Evolutionary conservation across 257 asterid genomes (phyloP).

Genomic region (Fraxinus excelsior): DNA sequence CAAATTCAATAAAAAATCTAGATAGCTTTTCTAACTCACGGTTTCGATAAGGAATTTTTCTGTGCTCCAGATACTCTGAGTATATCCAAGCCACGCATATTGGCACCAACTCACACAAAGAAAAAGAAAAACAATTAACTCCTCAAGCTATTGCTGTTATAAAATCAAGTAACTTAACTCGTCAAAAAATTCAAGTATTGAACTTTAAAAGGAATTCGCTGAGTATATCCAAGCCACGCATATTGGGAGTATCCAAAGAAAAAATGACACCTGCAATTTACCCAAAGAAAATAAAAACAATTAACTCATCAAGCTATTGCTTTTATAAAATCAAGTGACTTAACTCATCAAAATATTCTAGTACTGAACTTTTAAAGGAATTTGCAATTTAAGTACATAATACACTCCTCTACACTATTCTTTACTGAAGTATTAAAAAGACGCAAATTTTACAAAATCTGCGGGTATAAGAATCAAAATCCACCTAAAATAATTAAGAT

Average conservation of each 20-base stretch:
- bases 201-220: not conserved
- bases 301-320: conserved; percentile 9
- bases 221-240: conserved; percentile 82
- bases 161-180: not conserved
- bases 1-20: no score
- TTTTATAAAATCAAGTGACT: not conserved
- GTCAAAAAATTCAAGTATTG: conserved; percentile 4
- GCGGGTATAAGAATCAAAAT: no score
- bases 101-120: conserved; percentile 40
- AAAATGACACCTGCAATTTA: conserved; percentile 67
- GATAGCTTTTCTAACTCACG: no score
- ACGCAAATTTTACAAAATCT: no score
- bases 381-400: not conserved
- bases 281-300: conserved; percentile 10
- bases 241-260: conserved; percentile 67
- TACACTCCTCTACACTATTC: no score
- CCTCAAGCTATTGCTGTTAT: conserved; percentile 3
- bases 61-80: conserved; percentile 48
- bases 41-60: no score
- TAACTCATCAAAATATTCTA: conserved; percentile 10
- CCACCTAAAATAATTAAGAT: no score
- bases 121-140: conserved; percentile 1
- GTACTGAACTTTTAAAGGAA: not conserved
- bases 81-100: conserved; percentile 79
- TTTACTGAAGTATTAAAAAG: no score